Evolutionary conservation across 768 basidiomycete genomes (phyloP), one percentile per base, ranked within the genome.

Genomic region (Boletellus ananas): DNA sequence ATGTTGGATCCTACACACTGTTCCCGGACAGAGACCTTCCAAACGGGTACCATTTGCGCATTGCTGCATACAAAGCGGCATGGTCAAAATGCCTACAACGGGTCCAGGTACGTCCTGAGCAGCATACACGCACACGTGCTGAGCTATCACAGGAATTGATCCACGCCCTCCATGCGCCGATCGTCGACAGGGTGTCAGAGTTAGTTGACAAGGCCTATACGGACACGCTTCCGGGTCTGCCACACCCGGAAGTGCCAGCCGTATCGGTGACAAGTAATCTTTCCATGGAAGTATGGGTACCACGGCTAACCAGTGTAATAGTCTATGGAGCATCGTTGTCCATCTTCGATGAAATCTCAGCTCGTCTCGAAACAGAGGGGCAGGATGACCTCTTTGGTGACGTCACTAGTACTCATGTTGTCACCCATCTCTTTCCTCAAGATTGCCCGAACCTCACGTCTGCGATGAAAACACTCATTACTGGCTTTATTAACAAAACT

Each of bases 1-100:
- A 49, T n/a, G 46, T 45, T 44, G 55, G 56, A 12, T 57, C 54
- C 13, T 67, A 68, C 17, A 51, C 62, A 1, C 36, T 70, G 17
- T 68, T 66, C 35, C 58, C 64, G 9, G 66, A 62, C 29, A 63
- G 66, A 43, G 67, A 68, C 35, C 51, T 62, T 27, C 57, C 56
- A 17, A 57, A 68, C 16, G 68, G 71, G 18, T 69, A 69, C 46
- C 55, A 67, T 29, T 56, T 78, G 36, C 74, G 81, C 21, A 67
- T 84, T 43, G 58, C 72, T 41, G 79, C 78, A 6, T 88, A 87
- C 62, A 75, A 61, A 43, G 59, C 57, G 1, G 79, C 79, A 2
- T 88, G 85, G 85, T 68, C 56, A 47, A 80, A 74, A 51, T 86
- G 84, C 61, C 65, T 85, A 25, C 60, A 69, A 9, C 75, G 78